These are phyloP conservation scores for Teratosphaeria viscida DNA, from an alignment of 2,329 filamentous ascomycete species.

Conservation along the genomic window DNA sequence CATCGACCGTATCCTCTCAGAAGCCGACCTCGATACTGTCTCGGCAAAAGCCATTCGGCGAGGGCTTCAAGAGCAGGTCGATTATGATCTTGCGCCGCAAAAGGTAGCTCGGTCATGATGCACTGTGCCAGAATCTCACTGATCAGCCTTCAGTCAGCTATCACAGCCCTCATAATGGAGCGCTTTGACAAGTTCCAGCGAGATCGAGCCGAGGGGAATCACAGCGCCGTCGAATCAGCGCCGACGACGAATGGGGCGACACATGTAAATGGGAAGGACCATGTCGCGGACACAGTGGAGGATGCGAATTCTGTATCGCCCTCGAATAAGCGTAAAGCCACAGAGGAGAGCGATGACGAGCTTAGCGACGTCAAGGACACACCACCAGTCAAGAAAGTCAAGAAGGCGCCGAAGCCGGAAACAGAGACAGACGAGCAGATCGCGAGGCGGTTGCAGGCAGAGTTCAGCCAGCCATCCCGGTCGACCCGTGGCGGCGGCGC, in stretches of 20 bases:
- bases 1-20: constrained; percentile 52
- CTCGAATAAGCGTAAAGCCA: constrained; percentile 33
- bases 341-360: constrained; percentile 20
- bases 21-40: constrained; percentile 52
- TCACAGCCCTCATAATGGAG: constrained; percentile 38
- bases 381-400: constrained; percentile 27
- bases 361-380: constrained; percentile 32
- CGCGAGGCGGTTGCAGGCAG: constrained; percentile 79
- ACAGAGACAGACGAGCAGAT: constrained; percentile 87
- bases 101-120: constrained; percentile 38
- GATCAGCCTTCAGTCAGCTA: constrained; percentile 27
- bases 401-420: constrained; percentile 47
- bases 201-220: constrained; percentile 16
- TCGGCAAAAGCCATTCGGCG: constrained; percentile 57
- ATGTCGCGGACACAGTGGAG: constrained; percentile 5
- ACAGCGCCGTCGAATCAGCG: constrained; percentile 24
- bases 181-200: constrained; percentile 40
- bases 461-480: constrained; percentile 62
- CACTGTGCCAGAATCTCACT: background rate
- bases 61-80: constrained; percentile 49
- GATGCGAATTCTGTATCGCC: constrained; percentile 7
- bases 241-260: constrained; percentile 28
- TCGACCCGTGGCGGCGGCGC: constrained; percentile 62
- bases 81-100: constrained; percentile 50
- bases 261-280: constrained; percentile 2